phyloP scores from a whole-genome alignment of 371 early-diverging fungal species.

The Mortierella sp. region DNA sequence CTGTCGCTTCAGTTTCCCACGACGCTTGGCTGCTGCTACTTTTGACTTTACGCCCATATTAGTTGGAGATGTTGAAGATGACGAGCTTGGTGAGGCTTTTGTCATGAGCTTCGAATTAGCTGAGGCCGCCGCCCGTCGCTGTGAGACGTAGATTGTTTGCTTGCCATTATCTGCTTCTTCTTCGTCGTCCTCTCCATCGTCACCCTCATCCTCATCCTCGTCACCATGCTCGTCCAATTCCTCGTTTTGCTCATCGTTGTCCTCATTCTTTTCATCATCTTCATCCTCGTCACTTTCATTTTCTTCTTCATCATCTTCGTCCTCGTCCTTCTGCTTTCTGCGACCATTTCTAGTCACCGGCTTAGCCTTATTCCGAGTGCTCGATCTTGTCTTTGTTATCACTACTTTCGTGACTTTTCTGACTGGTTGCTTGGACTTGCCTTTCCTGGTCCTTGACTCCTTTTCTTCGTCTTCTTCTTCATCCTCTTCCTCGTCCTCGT shows the following conservation, averaged over 20 bases:
- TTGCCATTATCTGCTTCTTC: slow-evolving; percentile 30
- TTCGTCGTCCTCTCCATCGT: slow-evolving; percentile 22
- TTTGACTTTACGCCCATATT: slow-evolving; percentile 7
- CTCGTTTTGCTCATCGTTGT: not conserved
- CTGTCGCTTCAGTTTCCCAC: slow-evolving; percentile 20
- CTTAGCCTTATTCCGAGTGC: slow-evolving; percentile 20
- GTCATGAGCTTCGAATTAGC: slow-evolving; percentile 47
- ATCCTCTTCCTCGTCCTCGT: slow-evolving; percentile 21
- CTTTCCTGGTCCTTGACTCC: slow-evolving; percentile 5
- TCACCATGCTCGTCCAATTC: not conserved
- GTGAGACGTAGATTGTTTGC: slow-evolving; percentile 32
- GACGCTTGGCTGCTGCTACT: slow-evolving; percentile 17
- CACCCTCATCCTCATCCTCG: slow-evolving; percentile 19
- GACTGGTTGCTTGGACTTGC: slow-evolving; percentile 18
- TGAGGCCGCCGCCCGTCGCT: slow-evolving; percentile 41
- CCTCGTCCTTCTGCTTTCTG: slow-evolving; percentile 19
- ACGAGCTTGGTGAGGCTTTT: slow-evolving; percentile 25
- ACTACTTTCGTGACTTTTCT: slow-evolving; percentile 12
- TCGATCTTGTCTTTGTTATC: slow-evolving; percentile 20
- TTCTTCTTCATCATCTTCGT: slow-evolving; percentile 24
- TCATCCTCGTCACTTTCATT: slow-evolving; percentile 8
- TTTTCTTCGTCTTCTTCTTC: slow-evolving; percentile 26
- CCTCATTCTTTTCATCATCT: slow-evolving; percentile 12
- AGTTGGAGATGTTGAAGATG: slow-evolving; percentile 23
- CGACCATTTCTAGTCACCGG: slow-evolving; percentile 20